These are phyloP conservation scores for Comarum palustre DNA, from an alignment of 306 rosid species.

Conservation along the genomic window DNA sequence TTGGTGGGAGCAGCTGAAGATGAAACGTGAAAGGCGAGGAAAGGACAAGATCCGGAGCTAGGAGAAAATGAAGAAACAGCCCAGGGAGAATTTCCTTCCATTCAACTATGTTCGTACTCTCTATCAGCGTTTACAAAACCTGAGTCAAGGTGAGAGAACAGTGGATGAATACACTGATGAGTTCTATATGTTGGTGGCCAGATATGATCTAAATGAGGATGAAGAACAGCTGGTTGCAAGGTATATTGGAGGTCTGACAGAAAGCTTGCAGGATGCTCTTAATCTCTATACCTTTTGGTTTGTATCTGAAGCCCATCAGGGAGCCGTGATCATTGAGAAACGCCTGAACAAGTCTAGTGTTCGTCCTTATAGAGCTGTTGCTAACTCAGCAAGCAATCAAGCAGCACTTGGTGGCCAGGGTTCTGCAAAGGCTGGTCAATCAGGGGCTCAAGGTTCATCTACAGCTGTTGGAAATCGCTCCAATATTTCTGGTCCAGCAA, in stretches of 20 bases:
- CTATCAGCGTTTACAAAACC: neutral
- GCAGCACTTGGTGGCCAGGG: neutral
- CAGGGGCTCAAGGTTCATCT: neutral
- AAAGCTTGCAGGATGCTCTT: neutral
- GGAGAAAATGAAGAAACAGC: neutral
- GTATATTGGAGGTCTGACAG: neutral
- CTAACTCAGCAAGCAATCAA: neutral
- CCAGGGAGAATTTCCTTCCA: neutral
- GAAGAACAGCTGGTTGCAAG: neutral
- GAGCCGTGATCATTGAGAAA: neutral
- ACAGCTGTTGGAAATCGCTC: neutral
- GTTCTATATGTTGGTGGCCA: neutral
- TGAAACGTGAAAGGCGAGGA: neutral
- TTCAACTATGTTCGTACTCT: neutral
- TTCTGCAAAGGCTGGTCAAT: neutral
- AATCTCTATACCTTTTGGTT: neutral
- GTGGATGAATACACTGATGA: neutral
- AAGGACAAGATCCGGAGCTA: neutral
- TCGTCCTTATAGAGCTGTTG: neutral
- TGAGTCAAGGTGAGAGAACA: neutral
- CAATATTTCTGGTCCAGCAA: neutral
- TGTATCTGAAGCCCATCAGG: neutral
- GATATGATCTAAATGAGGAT: no score
- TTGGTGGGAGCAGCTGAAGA: constrained; percentile 1
- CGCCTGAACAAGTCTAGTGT: neutral